Evolutionary conservation across 1,139 yeast species (phyloP).

Genomic region (Kodamaea suecica): DNA sequence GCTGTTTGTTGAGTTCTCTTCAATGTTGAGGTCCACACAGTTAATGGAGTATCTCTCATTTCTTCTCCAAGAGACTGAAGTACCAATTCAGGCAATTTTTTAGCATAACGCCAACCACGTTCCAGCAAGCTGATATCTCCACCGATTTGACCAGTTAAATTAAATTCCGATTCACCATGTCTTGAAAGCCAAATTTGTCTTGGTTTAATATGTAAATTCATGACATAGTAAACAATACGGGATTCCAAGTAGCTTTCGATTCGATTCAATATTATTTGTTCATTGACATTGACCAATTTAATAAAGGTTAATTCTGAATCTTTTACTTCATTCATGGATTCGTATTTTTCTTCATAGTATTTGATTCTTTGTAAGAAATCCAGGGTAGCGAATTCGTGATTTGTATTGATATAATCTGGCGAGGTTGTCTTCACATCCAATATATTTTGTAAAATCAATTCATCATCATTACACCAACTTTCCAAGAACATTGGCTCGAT

Average conservation of each 20-base stretch:
- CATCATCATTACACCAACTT: constrained; percentile 84
- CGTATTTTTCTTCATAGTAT: constrained; percentile 70
- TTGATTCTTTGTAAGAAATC: constrained; percentile 75
- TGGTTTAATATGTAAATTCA: constrained; percentile 92
- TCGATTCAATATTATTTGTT: constrained; percentile 82
- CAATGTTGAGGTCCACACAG: constrained; percentile 96
- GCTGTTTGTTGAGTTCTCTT: constrained; percentile 93
- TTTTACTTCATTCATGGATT: constrained; percentile 56
- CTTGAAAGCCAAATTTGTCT: constrained; percentile 89
- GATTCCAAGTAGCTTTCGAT: constrained; percentile 88
- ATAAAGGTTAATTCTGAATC: constrained; percentile 77
- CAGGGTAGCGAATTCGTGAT: constrained; percentile 65
- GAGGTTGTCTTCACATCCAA: constrained; percentile 82
- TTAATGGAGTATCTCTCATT: constrained; percentile 57
- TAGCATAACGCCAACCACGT: constrained; percentile 83
- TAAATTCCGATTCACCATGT: constrained; percentile 93
- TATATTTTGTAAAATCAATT: constrained; percentile 73
- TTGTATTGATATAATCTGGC: constrained; percentile 77
- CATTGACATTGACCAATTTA: constrained; percentile 80
- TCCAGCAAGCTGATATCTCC: constrained; percentile 89
- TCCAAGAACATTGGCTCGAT: constrained; percentile 92
- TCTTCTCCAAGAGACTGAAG: constrained; percentile 70
- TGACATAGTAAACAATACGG: constrained; percentile 89
- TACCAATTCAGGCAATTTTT: constrained; percentile 76
- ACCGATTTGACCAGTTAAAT: constrained; percentile 91